Evolutionary conservation across 1,139 yeast genomes (phyloP), one percentile per base, ranked within the genome.

Genomic region (Yamadazyma kanchanaburiensis): DNA sequence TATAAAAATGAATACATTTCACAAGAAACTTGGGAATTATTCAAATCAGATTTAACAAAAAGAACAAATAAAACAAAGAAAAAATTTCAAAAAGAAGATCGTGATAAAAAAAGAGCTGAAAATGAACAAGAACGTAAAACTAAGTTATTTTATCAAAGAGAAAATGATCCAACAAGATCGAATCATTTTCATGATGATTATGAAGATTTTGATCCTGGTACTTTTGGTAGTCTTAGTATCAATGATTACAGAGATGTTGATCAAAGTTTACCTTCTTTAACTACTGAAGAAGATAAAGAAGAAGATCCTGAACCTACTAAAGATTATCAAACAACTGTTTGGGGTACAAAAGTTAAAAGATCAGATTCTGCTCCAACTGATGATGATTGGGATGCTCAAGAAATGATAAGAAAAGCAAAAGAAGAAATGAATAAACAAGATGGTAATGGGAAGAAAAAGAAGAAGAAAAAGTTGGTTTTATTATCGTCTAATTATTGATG

Each of bases 21-120:
- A 3, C 55, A 57, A 6, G 80, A 74, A 14, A 71, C 81, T 0
- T 75, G 82, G 63, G 55, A 58, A 1, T 50, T 53, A 19, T 87
- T 80, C 55, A 64, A 71, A 27, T 65, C 64, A 15, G 94, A 84
- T 39, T 60, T 91, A 20, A 59, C 55, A 12, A 78, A 73, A 30
- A 67, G 97, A 30, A 64, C 80, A 16, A 70, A 74, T 39, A 60
- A 61, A 26, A 66, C 79, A 9, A 60, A 59, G 11, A 67, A 64
- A 31, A 83, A 79, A 49, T 67, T 74, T 31, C 66, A 69, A 26
- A 66, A 69, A 31, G 96, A 87, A 45, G 94, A 86, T 35, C 63
- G 75, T 32, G 76, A 80, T 36, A 69, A 76, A 37, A 64, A 62
- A 34, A 57, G 70, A 17, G 89, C 88, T 18, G 72, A 81, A 39